Conservation (phyloP, 148 eudicot species). For the Mesembryanthemum crystallinum region DNA sequence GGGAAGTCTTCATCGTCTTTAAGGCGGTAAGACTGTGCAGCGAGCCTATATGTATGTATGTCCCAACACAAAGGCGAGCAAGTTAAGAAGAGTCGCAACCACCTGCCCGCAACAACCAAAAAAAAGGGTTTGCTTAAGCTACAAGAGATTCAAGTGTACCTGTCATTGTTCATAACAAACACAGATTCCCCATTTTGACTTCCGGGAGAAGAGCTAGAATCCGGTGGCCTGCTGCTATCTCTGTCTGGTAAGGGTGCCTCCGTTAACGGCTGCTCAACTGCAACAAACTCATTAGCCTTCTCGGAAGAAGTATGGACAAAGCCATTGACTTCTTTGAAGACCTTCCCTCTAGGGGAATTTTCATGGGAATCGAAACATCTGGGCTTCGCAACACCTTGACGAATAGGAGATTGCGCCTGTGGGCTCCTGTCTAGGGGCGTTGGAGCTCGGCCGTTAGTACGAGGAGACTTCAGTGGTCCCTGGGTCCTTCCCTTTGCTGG, state of each 20-base stretch:
- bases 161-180: constrained; percentile 26
- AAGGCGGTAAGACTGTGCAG: constrained; percentile 50
- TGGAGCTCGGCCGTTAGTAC: constrained; percentile 44
- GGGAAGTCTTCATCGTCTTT: constrained; percentile 94
- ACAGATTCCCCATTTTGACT: constrained; percentile 32
- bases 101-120: neutral
- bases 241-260: constrained; percentile 24
- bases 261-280: constrained; percentile 25
- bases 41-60: constrained; percentile 43
- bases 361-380: constrained; percentile 26
- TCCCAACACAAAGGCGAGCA: constrained; percentile 21
- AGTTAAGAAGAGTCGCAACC: constrained; percentile 2
- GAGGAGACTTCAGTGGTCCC: constrained; percentile 49
- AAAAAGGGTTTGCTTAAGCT: constrained; percentile 3
- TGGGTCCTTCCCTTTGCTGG: constrained; percentile 48
- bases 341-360: constrained; percentile 40
- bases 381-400: constrained; percentile 30
- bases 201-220: constrained; percentile 25
- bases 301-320: constrained; percentile 30
- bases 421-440: constrained; percentile 29
- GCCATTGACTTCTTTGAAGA: constrained; percentile 37
- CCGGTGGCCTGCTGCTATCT: constrained; percentile 29
- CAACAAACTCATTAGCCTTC: constrained; percentile 29
- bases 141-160: constrained; percentile 26
- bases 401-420: constrained; percentile 36